Percentiles rank a stretch among this genome's conserved stretches.
Conservation (phyloP, 1,284 basidiomycete genomes). For the Naganishia liquefaciens region DNA sequence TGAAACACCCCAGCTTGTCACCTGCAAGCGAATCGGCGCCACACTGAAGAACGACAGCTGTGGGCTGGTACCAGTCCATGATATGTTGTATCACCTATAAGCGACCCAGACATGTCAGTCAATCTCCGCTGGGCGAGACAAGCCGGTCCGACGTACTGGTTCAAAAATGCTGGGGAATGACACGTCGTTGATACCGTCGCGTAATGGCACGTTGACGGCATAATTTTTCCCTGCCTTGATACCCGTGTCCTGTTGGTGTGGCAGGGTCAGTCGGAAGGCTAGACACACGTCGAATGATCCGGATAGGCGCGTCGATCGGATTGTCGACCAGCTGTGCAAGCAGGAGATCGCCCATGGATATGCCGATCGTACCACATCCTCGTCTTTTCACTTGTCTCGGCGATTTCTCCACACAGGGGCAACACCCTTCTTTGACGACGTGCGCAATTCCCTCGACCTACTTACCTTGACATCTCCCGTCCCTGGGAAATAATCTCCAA, state of each 20-base stretch:
- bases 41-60: conserved; percentile 89
- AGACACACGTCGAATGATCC: no score
- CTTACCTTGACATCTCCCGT: conserved; percentile 71
- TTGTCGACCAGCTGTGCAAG: no score
- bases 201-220: conserved; percentile 87
- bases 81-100: conserved; percentile 77
- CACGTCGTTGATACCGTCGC: conserved; percentile 86
- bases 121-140: neutral
- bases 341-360: no score
- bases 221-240: conserved; percentile 85
- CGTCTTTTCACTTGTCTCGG: no score
- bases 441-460: neutral
- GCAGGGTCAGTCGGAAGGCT: neutral
- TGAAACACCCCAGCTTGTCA: conserved; percentile 96
- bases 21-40: conserved; percentile 94
- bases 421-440: no score
- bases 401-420: no score
- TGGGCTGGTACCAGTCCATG: conserved; percentile 85
- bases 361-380: no score
- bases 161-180: conserved; percentile 78
- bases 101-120: neutral
- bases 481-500: conserved; percentile 95
- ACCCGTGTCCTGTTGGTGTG: conserved; percentile 66
- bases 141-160: conserved; percentile 64
- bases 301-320: no score